A percentile compares a stretch with the other conserved stretches of the same genome.
Conservation (phyloP, 2,329 filamentous ascomycete species). For the Ophiostoma australiae region DNA sequence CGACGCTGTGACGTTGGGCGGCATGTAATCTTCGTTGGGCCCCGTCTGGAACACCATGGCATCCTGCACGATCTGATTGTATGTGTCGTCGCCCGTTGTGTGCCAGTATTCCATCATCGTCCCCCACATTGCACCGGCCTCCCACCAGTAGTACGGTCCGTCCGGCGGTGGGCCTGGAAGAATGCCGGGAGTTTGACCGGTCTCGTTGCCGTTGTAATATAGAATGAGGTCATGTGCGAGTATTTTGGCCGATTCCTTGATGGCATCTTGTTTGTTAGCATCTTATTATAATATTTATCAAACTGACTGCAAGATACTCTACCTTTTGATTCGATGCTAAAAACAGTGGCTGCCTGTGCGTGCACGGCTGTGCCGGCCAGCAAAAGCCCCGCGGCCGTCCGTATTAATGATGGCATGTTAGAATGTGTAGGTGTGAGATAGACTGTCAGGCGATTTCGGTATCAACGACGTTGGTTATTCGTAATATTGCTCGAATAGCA, state of each 20-base stretch:
- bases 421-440: neutral
- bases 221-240: conserved; percentile 34
- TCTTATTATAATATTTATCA: no score
- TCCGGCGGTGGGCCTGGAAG: conserved; percentile 32
- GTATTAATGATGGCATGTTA: conserved; percentile 6
- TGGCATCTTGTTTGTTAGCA: conserved; percentile 23
- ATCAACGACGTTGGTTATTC: neutral
- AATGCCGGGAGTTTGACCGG: conserved; percentile 32
- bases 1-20: conserved; percentile 40
- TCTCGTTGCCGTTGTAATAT: conserved; percentile 34
- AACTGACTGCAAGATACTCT: neutral
- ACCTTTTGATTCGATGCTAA: conserved; percentile 25
- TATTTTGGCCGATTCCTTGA: conserved; percentile 26
- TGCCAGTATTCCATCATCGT: conserved; percentile 40
- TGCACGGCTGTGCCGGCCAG: conserved; percentile 14
- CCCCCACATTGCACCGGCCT: conserved; percentile 32
- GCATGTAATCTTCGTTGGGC: conserved; percentile 46
- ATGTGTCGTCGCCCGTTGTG: conserved; percentile 44
- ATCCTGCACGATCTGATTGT: conserved; percentile 46
- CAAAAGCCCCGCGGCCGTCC: conserved; percentile 6
- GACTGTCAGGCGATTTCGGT: neutral
- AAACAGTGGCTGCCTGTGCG: conserved; percentile 16
- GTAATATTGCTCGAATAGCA: neutral
- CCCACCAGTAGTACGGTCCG: conserved; percentile 36
- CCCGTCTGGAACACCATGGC: conserved; percentile 46